These are phyloP conservation scores for Pichia sp. DNA, from an alignment of 1,139 yeast species.

Conservation along the genomic window DNA sequence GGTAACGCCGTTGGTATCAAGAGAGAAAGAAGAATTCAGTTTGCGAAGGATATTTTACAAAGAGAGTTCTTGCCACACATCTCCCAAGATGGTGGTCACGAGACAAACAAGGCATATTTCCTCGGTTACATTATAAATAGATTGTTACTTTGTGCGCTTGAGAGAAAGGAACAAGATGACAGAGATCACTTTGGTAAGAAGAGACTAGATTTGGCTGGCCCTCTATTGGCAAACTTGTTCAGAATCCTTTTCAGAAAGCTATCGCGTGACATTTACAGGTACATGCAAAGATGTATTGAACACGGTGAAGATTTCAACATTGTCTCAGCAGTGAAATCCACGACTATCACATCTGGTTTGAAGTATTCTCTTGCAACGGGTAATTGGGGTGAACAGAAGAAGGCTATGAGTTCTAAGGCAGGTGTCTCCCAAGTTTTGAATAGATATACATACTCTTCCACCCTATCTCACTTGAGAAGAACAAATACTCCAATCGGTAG, in stretches of 20 bases:
- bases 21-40: conserved; percentile 96
- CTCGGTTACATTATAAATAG: conserved; percentile 97
- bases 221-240: conserved; percentile 89
- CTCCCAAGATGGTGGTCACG: conserved; percentile 96
- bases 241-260: conserved; percentile 89
- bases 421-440: conserved; percentile 99
- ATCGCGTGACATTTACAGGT: conserved; percentile 90
- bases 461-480: conserved; percentile 95
- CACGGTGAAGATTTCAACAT: conserved; percentile 94
- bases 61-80: conserved; percentile 95
- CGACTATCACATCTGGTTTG: conserved; percentile 94
- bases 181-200: conserved; percentile 99
- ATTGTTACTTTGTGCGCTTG: conserved; percentile 88
- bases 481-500: conserved; percentile 98
- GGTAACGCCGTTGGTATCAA: conserved; percentile 89
- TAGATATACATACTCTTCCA: conserved; percentile 95
- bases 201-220: conserved; percentile 97
- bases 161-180: conserved; percentile 96
- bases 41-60: conserved; percentile 92
- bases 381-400: conserved; percentile 99
- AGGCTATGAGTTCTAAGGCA: conserved; percentile 97
- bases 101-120: conserved; percentile 93
- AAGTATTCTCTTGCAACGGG: conserved; percentile 98
- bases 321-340: conserved; percentile 94
- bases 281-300: conserved; percentile 99